Evolutionary conservation across 164 flowering plant species (phyloP).

Genomic region (Macadamia tetraphylla): DNA sequence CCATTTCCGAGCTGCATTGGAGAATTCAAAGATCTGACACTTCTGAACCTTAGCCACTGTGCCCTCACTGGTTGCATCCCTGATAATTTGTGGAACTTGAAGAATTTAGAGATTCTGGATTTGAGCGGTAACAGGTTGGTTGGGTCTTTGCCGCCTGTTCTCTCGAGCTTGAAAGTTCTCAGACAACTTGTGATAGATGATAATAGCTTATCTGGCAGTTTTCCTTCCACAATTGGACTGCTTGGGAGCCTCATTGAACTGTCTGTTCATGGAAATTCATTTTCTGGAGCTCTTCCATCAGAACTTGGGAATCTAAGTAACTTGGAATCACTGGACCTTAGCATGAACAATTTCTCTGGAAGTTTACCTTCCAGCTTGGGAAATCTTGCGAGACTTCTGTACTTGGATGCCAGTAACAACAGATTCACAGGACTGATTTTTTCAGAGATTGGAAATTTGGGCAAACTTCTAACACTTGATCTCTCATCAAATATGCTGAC

Average conservation of each 20-base stretch:
- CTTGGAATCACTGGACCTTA: slow-evolving; percentile 43
- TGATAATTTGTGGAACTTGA: slow-evolving; percentile 31
- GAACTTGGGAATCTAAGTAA: slow-evolving; percentile 39
- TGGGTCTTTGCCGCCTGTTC: slow-evolving; percentile 32
- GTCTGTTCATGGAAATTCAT: slow-evolving; percentile 40
- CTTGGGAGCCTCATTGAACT: slow-evolving; percentile 38
- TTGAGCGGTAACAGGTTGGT: slow-evolving; percentile 37
- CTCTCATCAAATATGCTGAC: slow-evolving; percentile 39
- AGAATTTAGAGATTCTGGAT: slow-evolving; percentile 39
- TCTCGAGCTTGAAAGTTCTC: slow-evolving; percentile 37
- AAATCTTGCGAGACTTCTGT: slow-evolving; percentile 35
- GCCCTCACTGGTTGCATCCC: slow-evolving; percentile 38
- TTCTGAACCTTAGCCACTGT: slow-evolving; percentile 49
- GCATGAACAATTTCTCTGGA: slow-evolving; percentile 45
- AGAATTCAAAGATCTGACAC: slow-evolving; percentile 34
- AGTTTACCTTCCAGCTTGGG: slow-evolving; percentile 40
- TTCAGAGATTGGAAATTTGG: slow-evolving; percentile 22
- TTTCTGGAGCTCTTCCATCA: slow-evolving; percentile 44
- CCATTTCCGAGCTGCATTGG: slow-evolving; percentile 40
- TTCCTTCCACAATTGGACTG: slow-evolving; percentile 44
- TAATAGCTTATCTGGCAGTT: slow-evolving; percentile 41
- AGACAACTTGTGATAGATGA: slow-evolving; percentile 42
- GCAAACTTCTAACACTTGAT: slow-evolving; percentile 32
- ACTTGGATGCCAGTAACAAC: slow-evolving; percentile 41
- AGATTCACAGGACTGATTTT: slow-evolving; percentile 34